Evolutionary conservation across 306 rosid genomes (phyloP).

Genomic region (Myrica gale): DNA sequence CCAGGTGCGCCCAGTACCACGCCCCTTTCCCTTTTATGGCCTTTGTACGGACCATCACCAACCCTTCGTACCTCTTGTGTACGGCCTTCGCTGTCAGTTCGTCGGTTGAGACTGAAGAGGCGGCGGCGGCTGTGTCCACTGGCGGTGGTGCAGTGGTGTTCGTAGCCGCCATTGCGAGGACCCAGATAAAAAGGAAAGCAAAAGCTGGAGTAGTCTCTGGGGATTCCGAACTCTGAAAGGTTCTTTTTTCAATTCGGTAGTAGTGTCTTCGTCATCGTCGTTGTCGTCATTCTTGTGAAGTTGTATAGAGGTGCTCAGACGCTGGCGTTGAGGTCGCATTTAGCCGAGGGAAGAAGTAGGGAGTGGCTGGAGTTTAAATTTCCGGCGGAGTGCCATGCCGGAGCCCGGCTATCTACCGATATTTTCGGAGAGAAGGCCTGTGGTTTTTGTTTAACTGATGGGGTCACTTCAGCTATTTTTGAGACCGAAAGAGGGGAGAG

Average conservation of each 20-base stretch:
- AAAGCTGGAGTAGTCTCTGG: background rate
- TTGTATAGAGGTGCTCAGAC: slow-evolving; percentile 2
- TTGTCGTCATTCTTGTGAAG: slow-evolving; percentile 16
- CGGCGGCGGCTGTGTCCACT: slow-evolving; percentile 35
- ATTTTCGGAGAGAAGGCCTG: slow-evolving; percentile 2
- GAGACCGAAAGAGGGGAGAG: slow-evolving; percentile 1
- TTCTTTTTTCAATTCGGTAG: slow-evolving; percentile 10
- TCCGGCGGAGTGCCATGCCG: slow-evolving; percentile 56
- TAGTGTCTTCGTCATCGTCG: slow-evolving; percentile 6
- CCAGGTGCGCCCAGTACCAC: slow-evolving; percentile 94
- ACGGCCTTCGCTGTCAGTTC: slow-evolving; percentile 67
- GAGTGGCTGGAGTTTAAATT: slow-evolving; percentile 44
- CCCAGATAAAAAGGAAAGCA: background rate
- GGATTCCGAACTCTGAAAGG: slow-evolving; percentile 5
- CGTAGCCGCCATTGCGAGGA: slow-evolving; percentile 64
- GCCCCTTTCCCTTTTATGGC: slow-evolving; percentile 96
- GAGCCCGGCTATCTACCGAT: slow-evolving; percentile 38
- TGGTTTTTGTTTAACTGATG: slow-evolving; percentile 12
- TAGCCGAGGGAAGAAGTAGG: slow-evolving; percentile 22
- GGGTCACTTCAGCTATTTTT: slow-evolving; percentile 21
- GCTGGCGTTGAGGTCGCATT: slow-evolving; percentile 36
- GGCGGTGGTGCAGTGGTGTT: slow-evolving; percentile 43
- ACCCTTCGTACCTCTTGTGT: slow-evolving; percentile 77
- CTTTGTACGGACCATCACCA: slow-evolving; percentile 74
- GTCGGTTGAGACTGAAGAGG: slow-evolving; percentile 37